Base-by-base conservation (phyloP, 495 filamentous ascomycete species). In the Penicillium chermesinum region DNA sequence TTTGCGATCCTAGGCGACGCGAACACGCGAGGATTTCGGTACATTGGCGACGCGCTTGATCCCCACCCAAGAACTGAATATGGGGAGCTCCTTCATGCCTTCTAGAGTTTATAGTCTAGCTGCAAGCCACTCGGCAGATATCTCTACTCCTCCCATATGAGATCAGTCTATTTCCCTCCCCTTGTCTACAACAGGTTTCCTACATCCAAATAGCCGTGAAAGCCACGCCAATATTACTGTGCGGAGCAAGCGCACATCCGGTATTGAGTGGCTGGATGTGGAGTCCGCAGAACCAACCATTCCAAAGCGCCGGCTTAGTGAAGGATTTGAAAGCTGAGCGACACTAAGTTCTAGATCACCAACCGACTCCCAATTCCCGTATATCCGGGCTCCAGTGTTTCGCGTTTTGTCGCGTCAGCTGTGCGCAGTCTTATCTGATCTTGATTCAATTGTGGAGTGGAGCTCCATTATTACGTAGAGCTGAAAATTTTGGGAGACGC, bases 351-450 rank as follows among this genome's bases (percentile, higher is more conserved):
- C 55, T 43, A 50, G 53, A 44, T 38, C 41, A 30, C 48, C 51
- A 52, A 59, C 51, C n/a, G n/a, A n/a, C n/a, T n/a, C n/a, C n/a
- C n/a, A 30, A 57, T 8, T 53, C 57, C 58, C 60, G 63, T 63
- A 62, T 54, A 49, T 54, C 58, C 62, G 57, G 25, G 10, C 39
- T 55, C 42, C 52, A 45, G 46, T 53, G 17, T 22, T 57, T 58
- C 62, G 59, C 59, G 59, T 56, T 50, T 35, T 38, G 40, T 36
- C 53, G 56, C 39, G 45, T 50, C 30, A 17, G 40, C 34, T 44
- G 25, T 16, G 34, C 38, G 40, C 25, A 15, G 50, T 48, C 50
- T 63, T 63, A 63, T 63, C 60, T 52, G 60, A 63, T 63, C 57
- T 32, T 60, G 51, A 57, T 55, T 42, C 39, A 55, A 27, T n/a